phyloP scores from a whole-genome alignment of 208 protist species.

The Trypanosoma cruzi region DNA sequence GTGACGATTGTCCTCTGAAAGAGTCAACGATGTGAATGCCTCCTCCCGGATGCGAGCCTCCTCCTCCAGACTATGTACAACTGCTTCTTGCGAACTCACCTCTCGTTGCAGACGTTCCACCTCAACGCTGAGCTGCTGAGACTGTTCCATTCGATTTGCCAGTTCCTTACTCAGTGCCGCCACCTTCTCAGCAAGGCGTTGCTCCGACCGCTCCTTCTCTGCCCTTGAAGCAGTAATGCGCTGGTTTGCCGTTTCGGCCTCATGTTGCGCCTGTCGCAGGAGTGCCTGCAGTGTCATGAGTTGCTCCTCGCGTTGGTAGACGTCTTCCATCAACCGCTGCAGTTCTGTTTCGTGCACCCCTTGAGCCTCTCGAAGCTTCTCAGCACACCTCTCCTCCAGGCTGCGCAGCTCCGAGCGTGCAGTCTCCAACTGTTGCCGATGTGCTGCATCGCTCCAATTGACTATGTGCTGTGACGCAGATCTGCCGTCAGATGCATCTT shows the following conservation, averaged over 20 bases:
- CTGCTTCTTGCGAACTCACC: conserved; percentile 28
- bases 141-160: conserved; percentile 36
- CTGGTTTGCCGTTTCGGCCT: conserved; percentile 39
- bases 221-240: conserved; percentile 43
- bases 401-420: conserved; percentile 26
- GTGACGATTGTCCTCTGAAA: conserved; percentile 65
- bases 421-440: conserved; percentile 32
- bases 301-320: conserved; percentile 66
- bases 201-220: conserved; percentile 52
- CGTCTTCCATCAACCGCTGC: conserved; percentile 48
- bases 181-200: conserved; percentile 45
- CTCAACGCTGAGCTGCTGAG: conserved; percentile 28
- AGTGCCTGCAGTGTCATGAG: conserved; percentile 57
- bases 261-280: conserved; percentile 59
- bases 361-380: conserved; percentile 22
- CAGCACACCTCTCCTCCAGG: conserved; percentile 24
- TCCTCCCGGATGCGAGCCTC: conserved; percentile 68
- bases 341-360: conserved; percentile 46
- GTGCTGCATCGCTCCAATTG: conserved; percentile 26
- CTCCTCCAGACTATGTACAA: conserved; percentile 49
- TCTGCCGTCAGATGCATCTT: background rate
- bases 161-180: conserved; percentile 57
- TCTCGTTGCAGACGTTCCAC: conserved; percentile 32
- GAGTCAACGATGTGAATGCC: conserved; percentile 58
- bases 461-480: conserved; percentile 3